Evolutionary conservation across 176 grass and related monocot genomes (phyloP), one percentile per base, ranked within the genome.

Genomic region (Avena insularis): DNA sequence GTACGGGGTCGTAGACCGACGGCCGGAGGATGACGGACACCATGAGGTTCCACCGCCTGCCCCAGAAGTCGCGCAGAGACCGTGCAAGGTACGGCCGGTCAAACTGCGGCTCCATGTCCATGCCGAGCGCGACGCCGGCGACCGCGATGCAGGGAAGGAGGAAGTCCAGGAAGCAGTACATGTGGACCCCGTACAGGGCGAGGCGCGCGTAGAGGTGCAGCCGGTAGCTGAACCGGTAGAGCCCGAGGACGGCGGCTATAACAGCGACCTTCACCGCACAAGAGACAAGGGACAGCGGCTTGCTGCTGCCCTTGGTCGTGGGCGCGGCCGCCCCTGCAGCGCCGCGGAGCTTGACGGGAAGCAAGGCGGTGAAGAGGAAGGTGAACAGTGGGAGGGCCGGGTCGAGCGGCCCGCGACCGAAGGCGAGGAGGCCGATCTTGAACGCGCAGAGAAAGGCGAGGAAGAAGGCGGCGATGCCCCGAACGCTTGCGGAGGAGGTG

Each of bases 351-450:
- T 85, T 85, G 83, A 85, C 60, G 73, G 83, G 83, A 20, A 78
- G 61, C 20, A 49, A 12, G 8, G 74, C 61, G 48, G 61, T 60
- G 84, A 86, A 79, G 64, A 86, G 35, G 53, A 86, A 86, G 15
- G n/a, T 46, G 54, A 74, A 82, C 4, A 73, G 19, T 19, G 82
- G 82, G 40, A 80, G 82, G 6, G 66, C 8, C 0, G 76, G 79
- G 53, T 87, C 9, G 43, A 91, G 92, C 12, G 89, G 92, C 13
- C 89, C 79, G 21, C 47, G 67, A 57, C 74, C 83, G 31, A 48
- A 82, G 36, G 86, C 82, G 16, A 94, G 73, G 13, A 91, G 80
- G 31, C 84, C 9, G 8, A 94, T 27, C 85, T 94, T 94, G 92
- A 91, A 91, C 47, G 82, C 35, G 78, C 88, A 82, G 29, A 91